Evolutionary conservation across 208 protist genomes (phyloP).

Genomic region (Wallacemonas rigidus): DNA sequence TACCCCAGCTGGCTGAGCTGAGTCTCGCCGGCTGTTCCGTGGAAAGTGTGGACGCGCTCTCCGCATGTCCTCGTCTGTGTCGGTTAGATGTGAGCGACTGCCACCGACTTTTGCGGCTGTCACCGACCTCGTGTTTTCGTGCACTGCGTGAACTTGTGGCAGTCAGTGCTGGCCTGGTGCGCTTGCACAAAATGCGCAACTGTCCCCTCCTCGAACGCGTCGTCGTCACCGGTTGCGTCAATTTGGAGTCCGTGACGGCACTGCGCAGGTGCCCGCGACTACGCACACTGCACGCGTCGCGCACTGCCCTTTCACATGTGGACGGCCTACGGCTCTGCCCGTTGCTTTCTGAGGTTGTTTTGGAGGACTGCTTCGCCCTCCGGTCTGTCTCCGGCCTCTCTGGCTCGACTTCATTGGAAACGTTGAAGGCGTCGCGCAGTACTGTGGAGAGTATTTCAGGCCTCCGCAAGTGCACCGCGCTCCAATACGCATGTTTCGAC

Average conservation of each 20-base stretch:
- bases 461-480: not conserved
- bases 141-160: conserved; percentile 2
- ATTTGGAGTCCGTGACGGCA: not conserved
- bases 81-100: conserved; percentile 8
- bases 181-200: not conserved
- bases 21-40: not conserved
- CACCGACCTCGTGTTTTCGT: not conserved
- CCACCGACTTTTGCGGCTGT: not conserved
- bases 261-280: conserved; percentile 6
- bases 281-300: not conserved
- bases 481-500: conserved; percentile 2
- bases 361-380: conserved; percentile 12
- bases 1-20: conserved; percentile 4
- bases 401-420: conserved; percentile 1
- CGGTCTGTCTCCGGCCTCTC: conserved; percentile 3
- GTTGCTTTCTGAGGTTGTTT: not conserved
- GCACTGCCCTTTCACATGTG: not conserved
- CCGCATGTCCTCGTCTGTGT: not conserved
- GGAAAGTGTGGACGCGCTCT: not conserved
- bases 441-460: conserved; percentile 1
- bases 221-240: not conserved
- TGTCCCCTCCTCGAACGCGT: conserved; percentile 2
- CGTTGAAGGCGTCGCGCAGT: conserved; percentile 4
- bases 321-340: not conserved
- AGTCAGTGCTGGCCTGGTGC: not conserved